A percentile compares a stretch with the other conserved stretches of the same genome.
phyloP scores from a whole-genome alignment of 148 eudicot genomes.

The Nyssa sinensis region DNA sequence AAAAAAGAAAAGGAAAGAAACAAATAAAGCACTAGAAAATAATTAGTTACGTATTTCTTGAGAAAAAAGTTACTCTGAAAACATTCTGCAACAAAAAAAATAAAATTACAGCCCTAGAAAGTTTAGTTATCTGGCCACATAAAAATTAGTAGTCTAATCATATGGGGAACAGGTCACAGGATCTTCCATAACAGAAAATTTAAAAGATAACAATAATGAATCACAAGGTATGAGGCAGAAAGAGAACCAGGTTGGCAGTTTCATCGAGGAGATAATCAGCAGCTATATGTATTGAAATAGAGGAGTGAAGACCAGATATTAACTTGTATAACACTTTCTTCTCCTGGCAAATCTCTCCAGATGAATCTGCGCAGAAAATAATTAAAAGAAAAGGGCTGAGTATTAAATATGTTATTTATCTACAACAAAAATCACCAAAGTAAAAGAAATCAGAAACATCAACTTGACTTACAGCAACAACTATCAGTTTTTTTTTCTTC shows the following conservation, averaged over 20 bases:
- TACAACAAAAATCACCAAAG: background rate
- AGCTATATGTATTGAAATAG: slow-evolving; percentile 88
- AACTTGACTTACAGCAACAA: too few relatives aligned
- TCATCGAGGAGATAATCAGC: slow-evolving; percentile 91
- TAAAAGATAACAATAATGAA: background rate
- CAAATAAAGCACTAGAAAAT: too few relatives aligned
- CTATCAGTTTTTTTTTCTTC: too few relatives aligned
- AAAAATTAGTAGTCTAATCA: too few relatives aligned
- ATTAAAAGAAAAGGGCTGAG: background rate
- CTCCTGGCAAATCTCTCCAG: slow-evolving; percentile 85
- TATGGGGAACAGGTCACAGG: background rate
- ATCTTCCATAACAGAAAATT: background rate
- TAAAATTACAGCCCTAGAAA: too few relatives aligned
- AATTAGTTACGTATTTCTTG: too few relatives aligned
- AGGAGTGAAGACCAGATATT: slow-evolving; percentile 92
- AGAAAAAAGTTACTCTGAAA: background rate
- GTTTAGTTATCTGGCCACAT: too few relatives aligned
- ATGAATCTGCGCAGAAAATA: slow-evolving; percentile 71
- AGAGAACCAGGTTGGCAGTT: slow-evolving; percentile 54
- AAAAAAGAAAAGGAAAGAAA: too few relatives aligned
- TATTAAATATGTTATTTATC: background rate
- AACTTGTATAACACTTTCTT: slow-evolving; percentile 84
- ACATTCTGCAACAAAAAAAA: background rate
- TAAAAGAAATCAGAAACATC: background rate
- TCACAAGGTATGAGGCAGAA: slow-evolving; percentile 5